phyloP scores from a whole-genome alignment of 2,329 filamentous ascomycete species.

The Xylariaceae sp. region DNA sequence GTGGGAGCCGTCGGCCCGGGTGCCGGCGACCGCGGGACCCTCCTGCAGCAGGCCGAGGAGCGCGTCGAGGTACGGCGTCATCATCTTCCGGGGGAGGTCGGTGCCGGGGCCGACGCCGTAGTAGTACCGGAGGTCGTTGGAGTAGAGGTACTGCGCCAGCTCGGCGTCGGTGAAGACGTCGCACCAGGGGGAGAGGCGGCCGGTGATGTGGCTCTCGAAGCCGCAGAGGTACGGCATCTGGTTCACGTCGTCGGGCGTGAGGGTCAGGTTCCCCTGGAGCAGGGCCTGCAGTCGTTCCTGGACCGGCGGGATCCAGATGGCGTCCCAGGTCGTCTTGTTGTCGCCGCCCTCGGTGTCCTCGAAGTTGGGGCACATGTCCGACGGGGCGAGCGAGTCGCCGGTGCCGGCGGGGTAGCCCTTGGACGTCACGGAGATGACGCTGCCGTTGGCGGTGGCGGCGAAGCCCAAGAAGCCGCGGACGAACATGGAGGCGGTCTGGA shows the following conservation, averaged over 20 bases:
- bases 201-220: conserved; percentile 65
- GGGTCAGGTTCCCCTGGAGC: conserved; percentile 49
- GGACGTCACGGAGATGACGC: conserved; percentile 54
- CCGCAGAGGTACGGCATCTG: conserved; percentile 67
- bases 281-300: conserved; percentile 49
- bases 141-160: conserved; percentile 61
- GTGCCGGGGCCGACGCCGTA: conserved; percentile 59
- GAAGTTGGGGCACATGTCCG: conserved; percentile 59
- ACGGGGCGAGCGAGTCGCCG: conserved; percentile 60
- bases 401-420: conserved; percentile 46
- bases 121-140: conserved; percentile 65
- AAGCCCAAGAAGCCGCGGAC: conserved; percentile 57
- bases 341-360: conserved; percentile 47
- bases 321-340: conserved; percentile 42
- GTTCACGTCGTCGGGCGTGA: conserved; percentile 48
- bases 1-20: conserved; percentile 36
- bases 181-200: conserved; percentile 58
- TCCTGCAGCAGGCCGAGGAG: conserved; percentile 48
- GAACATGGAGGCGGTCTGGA: conserved; percentile 60
- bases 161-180: conserved; percentile 58
- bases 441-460: conserved; percentile 47
- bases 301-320: conserved; percentile 49
- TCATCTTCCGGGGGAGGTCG: conserved; percentile 49
- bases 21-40: conserved; percentile 47
- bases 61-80: conserved; percentile 56